Evolutionary conservation across 305 asterid species (phyloP).

Genomic region (Rubia peregrina): DNA sequence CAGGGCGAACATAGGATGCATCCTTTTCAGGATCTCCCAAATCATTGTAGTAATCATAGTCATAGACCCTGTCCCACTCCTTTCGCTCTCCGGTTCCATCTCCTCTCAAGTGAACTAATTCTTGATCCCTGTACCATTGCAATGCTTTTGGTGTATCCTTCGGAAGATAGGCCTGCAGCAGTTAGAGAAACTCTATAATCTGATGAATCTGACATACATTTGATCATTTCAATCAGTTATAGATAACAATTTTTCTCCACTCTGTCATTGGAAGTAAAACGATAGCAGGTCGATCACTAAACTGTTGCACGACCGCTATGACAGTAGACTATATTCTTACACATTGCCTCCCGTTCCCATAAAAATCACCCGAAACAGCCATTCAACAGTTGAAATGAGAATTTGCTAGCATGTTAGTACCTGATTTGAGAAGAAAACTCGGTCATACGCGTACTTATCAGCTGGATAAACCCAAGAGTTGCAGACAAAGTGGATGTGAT

Average conservation of each 20-base stretch:
- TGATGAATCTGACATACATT: too few species aligned
- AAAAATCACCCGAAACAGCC: too few species aligned
- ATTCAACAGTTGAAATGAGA: too few species aligned
- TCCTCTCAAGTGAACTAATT: conserved; percentile 45
- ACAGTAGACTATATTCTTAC: too few species aligned
- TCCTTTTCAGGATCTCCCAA: conserved; percentile 63
- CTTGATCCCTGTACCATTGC: conserved; percentile 42
- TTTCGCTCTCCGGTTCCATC: conserved; percentile 43
- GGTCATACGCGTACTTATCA: conserved; percentile 29
- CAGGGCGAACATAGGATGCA: conserved; percentile 43
- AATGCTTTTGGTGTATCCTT: conserved; percentile 52
- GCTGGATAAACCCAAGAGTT: conserved; percentile 66
- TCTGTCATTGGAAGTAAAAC: too few species aligned
- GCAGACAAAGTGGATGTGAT: conserved; percentile 49
- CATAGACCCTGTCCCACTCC: conserved; percentile 76
- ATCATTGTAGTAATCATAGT: conserved; percentile 65
- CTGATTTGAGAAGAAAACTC: conserved; percentile 61
- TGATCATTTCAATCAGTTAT: too few species aligned
- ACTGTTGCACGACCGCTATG: too few species aligned
- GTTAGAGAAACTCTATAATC: too few species aligned
- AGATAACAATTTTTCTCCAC: too few species aligned
- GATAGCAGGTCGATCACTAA: too few species aligned
- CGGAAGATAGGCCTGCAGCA: conserved; percentile 64
- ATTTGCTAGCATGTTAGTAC: too few species aligned
- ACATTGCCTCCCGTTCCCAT: too few species aligned